Evolutionary conservation across 148 eudicot species (phyloP).

Genomic region (Vaccinium vitisidaea): DNA sequence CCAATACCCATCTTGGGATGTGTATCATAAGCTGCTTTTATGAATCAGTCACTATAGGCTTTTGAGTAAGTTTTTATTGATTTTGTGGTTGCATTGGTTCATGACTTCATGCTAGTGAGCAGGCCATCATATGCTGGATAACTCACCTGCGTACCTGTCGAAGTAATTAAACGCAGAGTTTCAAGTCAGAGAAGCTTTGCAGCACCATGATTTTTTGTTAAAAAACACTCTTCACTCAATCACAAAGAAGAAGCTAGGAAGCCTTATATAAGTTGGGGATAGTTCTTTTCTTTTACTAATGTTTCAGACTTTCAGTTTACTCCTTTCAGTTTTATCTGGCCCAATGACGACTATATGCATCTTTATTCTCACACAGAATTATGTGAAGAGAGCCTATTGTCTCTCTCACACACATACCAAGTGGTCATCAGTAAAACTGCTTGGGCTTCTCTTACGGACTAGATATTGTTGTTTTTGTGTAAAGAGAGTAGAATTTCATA

Average conservation of each 20-base stretch:
- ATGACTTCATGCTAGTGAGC: background rate
- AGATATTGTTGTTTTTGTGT: background rate
- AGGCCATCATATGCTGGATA: background rate
- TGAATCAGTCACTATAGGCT: background rate
- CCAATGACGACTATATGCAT: background rate
- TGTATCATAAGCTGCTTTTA: background rate
- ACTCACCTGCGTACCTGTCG: background rate
- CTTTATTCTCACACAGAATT: background rate
- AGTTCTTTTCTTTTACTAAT: background rate
- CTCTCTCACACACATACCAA: background rate
- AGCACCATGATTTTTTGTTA: background rate
- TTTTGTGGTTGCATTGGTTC: background rate
- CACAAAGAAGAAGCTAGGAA: background rate
- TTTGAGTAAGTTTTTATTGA: background rate
- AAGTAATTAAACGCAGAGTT: too few relatives aligned
- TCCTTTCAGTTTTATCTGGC: background rate
- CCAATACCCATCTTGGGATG: background rate
- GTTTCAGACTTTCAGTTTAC: background rate
- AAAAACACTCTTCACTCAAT: background rate
- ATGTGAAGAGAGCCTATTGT: background rate
- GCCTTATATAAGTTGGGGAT: background rate
- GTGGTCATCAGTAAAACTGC: background rate
- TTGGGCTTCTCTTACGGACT: background rate
- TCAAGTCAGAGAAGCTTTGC: background rate
- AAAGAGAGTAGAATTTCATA: background rate